These are phyloP conservation scores for Sphaerulina musiva DNA, from an alignment of 2,329 filamentous ascomycete genomes.

Conservation along the genomic window DNA sequence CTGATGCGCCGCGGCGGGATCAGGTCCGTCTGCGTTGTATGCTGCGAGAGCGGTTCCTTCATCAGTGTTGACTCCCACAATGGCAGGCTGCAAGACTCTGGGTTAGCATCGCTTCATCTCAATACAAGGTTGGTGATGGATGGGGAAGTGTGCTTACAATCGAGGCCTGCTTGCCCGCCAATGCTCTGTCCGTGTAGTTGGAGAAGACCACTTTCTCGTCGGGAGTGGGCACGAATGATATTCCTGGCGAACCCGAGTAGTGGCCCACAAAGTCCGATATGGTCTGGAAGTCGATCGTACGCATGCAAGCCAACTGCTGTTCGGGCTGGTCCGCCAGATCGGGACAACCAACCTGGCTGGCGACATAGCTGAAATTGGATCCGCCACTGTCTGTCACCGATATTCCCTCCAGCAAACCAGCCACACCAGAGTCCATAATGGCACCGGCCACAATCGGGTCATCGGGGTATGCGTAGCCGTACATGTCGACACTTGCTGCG, in stretches of 20 bases:
- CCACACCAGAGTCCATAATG: slow-evolving; percentile 36
- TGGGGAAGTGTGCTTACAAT: slow-evolving; percentile 22
- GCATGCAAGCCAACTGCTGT: slow-evolving; percentile 16
- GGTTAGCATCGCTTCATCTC: neutral
- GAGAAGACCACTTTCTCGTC: slow-evolving; percentile 28
- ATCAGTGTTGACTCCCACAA: slow-evolving; percentile 34
- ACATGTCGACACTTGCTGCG: slow-evolving; percentile 28
- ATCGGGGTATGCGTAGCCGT: slow-evolving; percentile 31
- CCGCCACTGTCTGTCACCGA: slow-evolving; percentile 12
- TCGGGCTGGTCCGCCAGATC: slow-evolving; percentile 31
- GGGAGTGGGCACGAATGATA: slow-evolving; percentile 24
- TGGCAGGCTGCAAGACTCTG: slow-evolving; percentile 27
- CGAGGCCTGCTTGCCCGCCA: slow-evolving; percentile 34
- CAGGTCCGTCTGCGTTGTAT: slow-evolving; percentile 32
- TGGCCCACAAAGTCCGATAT: slow-evolving; percentile 18
- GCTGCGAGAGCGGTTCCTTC: slow-evolving; percentile 34
- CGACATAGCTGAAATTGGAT: slow-evolving; percentile 25
- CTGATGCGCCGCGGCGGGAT: slow-evolving; percentile 12
- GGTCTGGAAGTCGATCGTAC: slow-evolving; percentile 10
- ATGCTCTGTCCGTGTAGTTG: slow-evolving; percentile 23
- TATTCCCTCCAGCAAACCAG: slow-evolving; percentile 23
- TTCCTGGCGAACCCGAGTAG: slow-evolving; percentile 22
- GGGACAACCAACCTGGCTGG: slow-evolving; percentile 18
- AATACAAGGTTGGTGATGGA: neutral
- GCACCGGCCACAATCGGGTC: slow-evolving; percentile 37